Evolutionary conservation across 768 basidiomycete genomes (phyloP).

Genomic region (Xerocomellus dryophilus): DNA sequence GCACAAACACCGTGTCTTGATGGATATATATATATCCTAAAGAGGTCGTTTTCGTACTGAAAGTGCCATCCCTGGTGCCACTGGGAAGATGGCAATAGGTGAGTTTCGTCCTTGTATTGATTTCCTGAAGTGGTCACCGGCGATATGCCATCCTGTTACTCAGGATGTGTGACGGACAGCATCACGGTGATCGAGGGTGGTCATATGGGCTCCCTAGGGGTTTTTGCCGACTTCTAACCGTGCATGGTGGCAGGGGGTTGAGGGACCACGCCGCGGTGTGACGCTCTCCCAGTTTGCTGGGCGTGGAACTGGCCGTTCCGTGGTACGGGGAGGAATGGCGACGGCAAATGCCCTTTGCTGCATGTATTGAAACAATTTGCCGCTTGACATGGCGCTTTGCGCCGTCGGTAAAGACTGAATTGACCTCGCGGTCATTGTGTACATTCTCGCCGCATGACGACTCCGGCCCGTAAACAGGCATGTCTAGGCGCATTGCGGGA

Average conservation of each 20-base stretch:
- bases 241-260: neutral
- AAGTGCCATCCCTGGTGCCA: neutral
- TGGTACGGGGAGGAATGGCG: neutral
- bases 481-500: conserved; percentile 3
- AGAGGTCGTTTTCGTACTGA: neutral
- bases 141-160: neutral
- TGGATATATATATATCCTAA: neutral
- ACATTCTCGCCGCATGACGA: neutral
- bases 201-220: neutral
- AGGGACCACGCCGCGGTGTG: neutral
- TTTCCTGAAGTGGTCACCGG: neutral
- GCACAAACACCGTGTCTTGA: conserved; percentile 3
- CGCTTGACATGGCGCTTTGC: neutral
- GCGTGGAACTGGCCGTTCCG: neutral
- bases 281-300: neutral
- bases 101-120: neutral
- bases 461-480: neutral
- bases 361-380: neutral
- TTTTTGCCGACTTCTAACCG: neutral
- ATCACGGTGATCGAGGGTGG: neutral
- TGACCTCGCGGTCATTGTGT: neutral
- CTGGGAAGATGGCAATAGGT: neutral
- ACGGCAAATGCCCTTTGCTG: neutral
- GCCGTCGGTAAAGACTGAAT: conserved; percentile 9
- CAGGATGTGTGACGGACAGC: neutral